Evolutionary conservation across 2,329 filamentous ascomycete genomes (phyloP), one percentile per base, ranked within the genome.

Genomic region (Talaromyces sp.): DNA sequence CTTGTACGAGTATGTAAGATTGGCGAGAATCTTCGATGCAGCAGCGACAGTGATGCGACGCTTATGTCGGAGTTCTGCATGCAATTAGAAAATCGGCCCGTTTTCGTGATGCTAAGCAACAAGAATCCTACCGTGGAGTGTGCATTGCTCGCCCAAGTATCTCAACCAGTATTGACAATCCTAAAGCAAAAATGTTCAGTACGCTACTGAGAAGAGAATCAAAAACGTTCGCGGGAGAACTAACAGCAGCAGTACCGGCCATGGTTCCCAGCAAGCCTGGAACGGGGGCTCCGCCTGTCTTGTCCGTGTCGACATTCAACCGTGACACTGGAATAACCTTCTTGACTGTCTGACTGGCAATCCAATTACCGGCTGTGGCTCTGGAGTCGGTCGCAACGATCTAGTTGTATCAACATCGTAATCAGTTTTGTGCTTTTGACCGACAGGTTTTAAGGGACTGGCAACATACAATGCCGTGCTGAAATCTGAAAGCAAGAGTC

Each of bases 121-220:
- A 34, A 16, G 12, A 51, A 28, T 65, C 72, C 64, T 67, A 73
- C 74, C 95, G 83, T 99, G 94, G 67, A 99, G 90, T 63, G 95
- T 92, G 83, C 95, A 99, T 84, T 99, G 93, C 89, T 98, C 96
- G 73, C 94, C 95, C 68, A 99, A 86, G 84, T 96, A 99, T 73
- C 92, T 93, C 67, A 99, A 90, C 95, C 95, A 99, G 86, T 97
- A 98, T 87, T 98, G 95, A 80, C 95, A 99, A 81, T 99, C 95
- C 87, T 89, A 67, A n/a, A 64, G 27, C 23, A 58, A 18, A n/a
- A 31, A 3, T 0, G 12, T 14, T 51, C 18, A 28, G 9, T 23
- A 12, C 18, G 9, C 18, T 51, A 12, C n/a, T n/a, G 4, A 14
- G 8, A 51, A 51, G 31, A 3, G 4, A 14, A 2, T 9, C 6